phyloP scores from a whole-genome alignment of 192 early-diverging fungal species.

The Coemansia sp. region DNA sequence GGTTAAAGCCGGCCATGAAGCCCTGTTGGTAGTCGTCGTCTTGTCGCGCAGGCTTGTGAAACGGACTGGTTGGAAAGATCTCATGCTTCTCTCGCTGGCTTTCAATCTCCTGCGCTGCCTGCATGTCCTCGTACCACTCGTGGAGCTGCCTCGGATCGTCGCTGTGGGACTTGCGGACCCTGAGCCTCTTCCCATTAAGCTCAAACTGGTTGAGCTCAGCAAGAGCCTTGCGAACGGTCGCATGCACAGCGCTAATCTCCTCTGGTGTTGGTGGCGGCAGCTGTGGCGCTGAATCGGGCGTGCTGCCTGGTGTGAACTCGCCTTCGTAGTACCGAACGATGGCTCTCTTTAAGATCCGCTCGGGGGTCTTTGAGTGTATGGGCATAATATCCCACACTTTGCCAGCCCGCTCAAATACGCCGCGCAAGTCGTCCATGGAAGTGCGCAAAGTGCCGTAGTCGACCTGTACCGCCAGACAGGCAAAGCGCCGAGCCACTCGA shows the following conservation, averaged over 20 bases:
- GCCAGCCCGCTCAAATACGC: slow-evolving; percentile 30
- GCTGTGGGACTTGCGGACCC: slow-evolving; percentile 6
- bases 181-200: slow-evolving; percentile 26
- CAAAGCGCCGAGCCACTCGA: slow-evolving; percentile 14
- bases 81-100: not conserved
- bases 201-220: slow-evolving; percentile 13
- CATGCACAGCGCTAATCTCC: slow-evolving; percentile 16
- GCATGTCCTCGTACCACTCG: slow-evolving; percentile 34
- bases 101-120: not conserved
- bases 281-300: slow-evolving; percentile 16
- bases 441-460: slow-evolving; percentile 23
- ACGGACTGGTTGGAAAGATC: slow-evolving; percentile 40
- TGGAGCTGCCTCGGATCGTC: slow-evolving; percentile 35
- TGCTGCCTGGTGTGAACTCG: slow-evolving; percentile 17
- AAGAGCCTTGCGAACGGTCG: slow-evolving; percentile 10
- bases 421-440: slow-evolving; percentile 19
- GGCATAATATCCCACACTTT: slow-evolving; percentile 45
- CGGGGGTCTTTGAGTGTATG: slow-evolving; percentile 18
- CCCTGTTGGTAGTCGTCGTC: slow-evolving; percentile 46
- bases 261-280: slow-evolving; percentile 27
- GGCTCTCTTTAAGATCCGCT: slow-evolving; percentile 17
- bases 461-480: slow-evolving; percentile 38
- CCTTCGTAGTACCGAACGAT: slow-evolving; percentile 41
- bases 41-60: slow-evolving; percentile 4
- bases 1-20: slow-evolving; percentile 32